A percentile compares a stretch with the other conserved stretches of the same genome.
Conservation (phyloP, 495 filamentous ascomycete genomes). For the Tetracladium marchalianum region DNA sequence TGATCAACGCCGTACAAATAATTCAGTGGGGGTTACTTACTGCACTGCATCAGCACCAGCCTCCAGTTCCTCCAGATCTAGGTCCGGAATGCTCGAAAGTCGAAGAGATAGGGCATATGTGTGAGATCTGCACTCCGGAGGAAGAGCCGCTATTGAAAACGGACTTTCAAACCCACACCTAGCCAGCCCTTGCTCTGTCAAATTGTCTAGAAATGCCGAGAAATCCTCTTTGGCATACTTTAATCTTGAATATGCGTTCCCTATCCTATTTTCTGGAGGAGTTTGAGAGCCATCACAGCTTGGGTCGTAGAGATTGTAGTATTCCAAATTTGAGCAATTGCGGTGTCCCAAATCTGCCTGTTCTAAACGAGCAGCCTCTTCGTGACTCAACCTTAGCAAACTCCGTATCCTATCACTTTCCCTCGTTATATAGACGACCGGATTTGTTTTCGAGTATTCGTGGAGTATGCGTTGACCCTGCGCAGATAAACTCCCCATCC, state of each 20-base stretch:
- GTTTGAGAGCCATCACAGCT: conserved; percentile 22
- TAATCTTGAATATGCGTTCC: conserved; percentile 51
- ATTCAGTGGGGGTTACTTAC: too few relatives aligned
- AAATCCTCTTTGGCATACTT: conserved; percentile 69
- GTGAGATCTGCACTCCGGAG: conserved; percentile 51
- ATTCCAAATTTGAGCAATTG: conserved; percentile 68
- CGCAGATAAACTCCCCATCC: conserved; percentile 46
- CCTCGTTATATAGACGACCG: conserved; percentile 64
- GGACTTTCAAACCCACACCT: conserved; percentile 55
- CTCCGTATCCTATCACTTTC: conserved; percentile 55
- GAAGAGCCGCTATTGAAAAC: conserved; percentile 60
- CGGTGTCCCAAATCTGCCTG: conserved; percentile 45
- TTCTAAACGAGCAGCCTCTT: conserved; percentile 39
- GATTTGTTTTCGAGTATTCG: conserved; percentile 51
- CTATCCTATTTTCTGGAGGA: conserved; percentile 27
- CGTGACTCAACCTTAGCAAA: conserved; percentile 51
- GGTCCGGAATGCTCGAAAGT: conserved; percentile 37
- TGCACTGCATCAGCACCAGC: conserved; percentile 65
- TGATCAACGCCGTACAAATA: too few relatives aligned
- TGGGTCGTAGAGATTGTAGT: conserved; percentile 58
- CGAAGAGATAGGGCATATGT: conserved; percentile 58
- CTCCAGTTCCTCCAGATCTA: conserved; percentile 56
- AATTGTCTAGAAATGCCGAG: conserved; percentile 56
- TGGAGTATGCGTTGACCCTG: conserved; percentile 47
- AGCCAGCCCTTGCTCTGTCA: conserved; percentile 45